Conservation (phyloP, 768 basidiomycete genomes). For the Podaxis carcinomalis region DNA sequence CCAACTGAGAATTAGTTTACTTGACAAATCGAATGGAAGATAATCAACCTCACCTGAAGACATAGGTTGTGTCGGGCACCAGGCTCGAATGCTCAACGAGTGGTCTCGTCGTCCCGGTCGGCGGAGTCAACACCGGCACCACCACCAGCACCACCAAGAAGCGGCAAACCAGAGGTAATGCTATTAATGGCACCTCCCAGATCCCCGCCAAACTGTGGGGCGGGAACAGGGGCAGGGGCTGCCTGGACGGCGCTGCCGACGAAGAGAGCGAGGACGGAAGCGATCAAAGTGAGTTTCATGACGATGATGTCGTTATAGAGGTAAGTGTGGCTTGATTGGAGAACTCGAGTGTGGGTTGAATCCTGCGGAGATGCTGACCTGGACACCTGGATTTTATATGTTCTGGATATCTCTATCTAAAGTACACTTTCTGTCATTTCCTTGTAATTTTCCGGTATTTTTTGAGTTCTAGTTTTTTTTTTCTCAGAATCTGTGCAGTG, state of each 20-base stretch:
- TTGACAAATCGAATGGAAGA: too few relatives aligned
- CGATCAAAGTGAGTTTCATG: background rate
- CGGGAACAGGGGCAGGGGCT: background rate
- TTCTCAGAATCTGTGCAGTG: background rate
- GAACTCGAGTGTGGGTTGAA: background rate
- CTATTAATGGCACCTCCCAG: background rate
- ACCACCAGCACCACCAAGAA: background rate
- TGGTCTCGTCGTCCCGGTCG: background rate
- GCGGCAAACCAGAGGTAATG: background rate
- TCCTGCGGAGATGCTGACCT: background rate
- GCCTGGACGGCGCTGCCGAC: background rate
- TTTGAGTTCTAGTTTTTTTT: background rate
- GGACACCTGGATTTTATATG: background rate
- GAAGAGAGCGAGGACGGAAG: background rate
- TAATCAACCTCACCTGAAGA: background rate
- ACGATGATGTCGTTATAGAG: background rate
- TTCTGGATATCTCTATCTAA: background rate
- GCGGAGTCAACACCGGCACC: background rate
- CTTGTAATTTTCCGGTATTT: background rate
- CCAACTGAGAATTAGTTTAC: too few relatives aligned
- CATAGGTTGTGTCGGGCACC: background rate
- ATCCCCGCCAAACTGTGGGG: background rate
- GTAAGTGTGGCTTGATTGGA: background rate
- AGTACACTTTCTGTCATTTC: background rate
- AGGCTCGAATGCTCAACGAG: background rate